Conservation (phyloP, 108 stramenopile genomes). For the Cyclotella baltica region DNA sequence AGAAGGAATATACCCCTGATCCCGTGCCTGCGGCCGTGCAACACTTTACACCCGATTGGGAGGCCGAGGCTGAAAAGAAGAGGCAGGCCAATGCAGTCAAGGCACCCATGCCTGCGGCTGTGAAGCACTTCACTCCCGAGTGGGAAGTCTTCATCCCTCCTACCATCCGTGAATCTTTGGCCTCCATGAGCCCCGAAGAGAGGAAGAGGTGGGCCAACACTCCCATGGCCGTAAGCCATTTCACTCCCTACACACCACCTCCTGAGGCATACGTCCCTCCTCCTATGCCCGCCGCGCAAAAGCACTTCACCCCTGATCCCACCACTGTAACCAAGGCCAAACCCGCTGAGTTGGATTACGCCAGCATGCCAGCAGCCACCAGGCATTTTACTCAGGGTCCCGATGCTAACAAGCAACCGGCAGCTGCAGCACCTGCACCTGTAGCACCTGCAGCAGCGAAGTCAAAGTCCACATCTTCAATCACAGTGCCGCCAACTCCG, state of each 20-base stretch:
- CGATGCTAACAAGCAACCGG: background rate
- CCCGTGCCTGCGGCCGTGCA: conserved; percentile 5
- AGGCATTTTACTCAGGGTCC: conserved; percentile 10
- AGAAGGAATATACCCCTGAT: conserved; percentile 6
- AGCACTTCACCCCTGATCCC: conserved; percentile 17
- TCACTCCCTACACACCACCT: conserved; percentile 5
- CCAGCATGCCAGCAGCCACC: conserved; percentile 6
- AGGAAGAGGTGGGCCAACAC: conserved; percentile 3
- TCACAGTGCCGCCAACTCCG: too few species aligned
- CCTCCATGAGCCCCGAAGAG: conserved; percentile 13
- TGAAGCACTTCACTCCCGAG: conserved; percentile 18
- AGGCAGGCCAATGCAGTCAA: background rate
- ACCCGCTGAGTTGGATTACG: background rate
- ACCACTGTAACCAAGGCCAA: background rate
- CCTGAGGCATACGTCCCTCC: background rate
- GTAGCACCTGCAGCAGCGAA: too few species aligned
- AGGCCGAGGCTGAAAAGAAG: conserved; percentile 15
- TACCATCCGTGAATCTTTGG: conserved; percentile 8
- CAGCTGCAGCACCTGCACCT: too few species aligned
- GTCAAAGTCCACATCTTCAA: too few species aligned
- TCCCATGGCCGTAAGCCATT: conserved; percentile 9
- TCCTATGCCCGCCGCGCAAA: background rate
- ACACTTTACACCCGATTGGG: conserved; percentile 12
- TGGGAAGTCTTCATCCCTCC: conserved; percentile 17
- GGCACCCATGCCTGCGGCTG: background rate